phyloP scores from a whole-genome alignment of 164 flowering plant species.

The Platanus orientalis region DNA sequence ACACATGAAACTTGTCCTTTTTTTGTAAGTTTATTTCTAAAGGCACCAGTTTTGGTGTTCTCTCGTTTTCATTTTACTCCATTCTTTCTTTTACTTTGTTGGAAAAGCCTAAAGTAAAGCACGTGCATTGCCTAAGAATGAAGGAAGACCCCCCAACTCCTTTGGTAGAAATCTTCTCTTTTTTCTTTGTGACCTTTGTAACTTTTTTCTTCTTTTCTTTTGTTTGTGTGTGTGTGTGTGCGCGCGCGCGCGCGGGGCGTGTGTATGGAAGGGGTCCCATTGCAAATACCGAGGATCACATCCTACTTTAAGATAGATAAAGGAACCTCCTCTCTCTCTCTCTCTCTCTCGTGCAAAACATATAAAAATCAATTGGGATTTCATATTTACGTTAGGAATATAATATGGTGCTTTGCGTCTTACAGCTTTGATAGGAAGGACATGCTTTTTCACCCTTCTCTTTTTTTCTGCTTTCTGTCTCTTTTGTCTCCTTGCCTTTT shows the following conservation, averaged over 20 bases:
- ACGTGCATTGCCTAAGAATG: conserved; percentile 30
- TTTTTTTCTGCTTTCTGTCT: conserved; percentile 61
- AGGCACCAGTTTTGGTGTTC: conserved; percentile 2
- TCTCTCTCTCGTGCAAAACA: conserved; percentile 16
- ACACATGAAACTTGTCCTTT: no score
- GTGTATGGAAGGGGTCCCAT: conserved; percentile 29
- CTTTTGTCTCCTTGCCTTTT: conserved; percentile 48
- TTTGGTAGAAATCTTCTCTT: conserved; percentile 14
- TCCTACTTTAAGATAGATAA: conserved; percentile 30
- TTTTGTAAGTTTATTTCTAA: no score
- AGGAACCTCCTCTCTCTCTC: conserved; percentile 11
- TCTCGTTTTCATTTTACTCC: neutral
- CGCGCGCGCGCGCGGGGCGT: no score
- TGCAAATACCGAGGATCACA: conserved; percentile 47
- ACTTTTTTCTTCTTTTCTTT: no score
- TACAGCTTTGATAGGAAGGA: conserved; percentile 32
- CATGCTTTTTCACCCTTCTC: conserved; percentile 27
- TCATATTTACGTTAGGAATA: conserved; percentile 59
- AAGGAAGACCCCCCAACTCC: conserved; percentile 15
- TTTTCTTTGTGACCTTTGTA: no score
- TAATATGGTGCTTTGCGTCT: conserved; percentile 47
- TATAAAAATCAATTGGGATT: conserved; percentile 48
- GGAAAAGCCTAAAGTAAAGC: conserved; percentile 26
- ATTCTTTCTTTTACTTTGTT: conserved; percentile 6
- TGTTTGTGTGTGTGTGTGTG: no score